phyloP scores from a whole-genome alignment of 2,329 filamentous ascomycete species.

The Drechslera avenae region DNA sequence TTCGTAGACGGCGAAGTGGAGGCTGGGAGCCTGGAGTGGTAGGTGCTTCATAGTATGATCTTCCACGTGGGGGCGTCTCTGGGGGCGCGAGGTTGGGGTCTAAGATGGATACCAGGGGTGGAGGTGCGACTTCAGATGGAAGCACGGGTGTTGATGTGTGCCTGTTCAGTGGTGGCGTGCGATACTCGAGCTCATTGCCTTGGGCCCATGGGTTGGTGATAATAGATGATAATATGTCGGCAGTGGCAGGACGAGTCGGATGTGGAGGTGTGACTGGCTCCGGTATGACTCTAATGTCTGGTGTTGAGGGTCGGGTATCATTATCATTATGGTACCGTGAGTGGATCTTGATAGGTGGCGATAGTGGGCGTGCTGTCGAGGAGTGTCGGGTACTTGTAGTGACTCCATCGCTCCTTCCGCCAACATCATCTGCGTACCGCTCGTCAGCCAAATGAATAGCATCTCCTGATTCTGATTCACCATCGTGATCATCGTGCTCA shows the following conservation, averaged over 20 bases:
- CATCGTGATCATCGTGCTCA: slow-evolving; percentile 54
- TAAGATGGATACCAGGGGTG: slow-evolving; percentile 19
- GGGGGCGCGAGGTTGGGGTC: slow-evolving; percentile 24
- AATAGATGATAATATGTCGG: slow-evolving; percentile 29
- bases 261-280: slow-evolving; percentile 17
- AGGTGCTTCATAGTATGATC: slow-evolving; percentile 21
- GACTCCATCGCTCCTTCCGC: slow-evolving; percentile 13
- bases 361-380: slow-evolving; percentile 27
- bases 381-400: slow-evolving; percentile 20
- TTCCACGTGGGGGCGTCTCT: slow-evolving; percentile 13
- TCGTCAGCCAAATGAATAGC: slow-evolving; percentile 52
- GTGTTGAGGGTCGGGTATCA: slow-evolving; percentile 29
- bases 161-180: slow-evolving; percentile 18
- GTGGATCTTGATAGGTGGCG: slow-evolving; percentile 28
- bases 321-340: slow-evolving; percentile 19
- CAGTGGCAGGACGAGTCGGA: slow-evolving; percentile 8
- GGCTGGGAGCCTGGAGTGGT: slow-evolving; percentile 29
- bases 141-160: slow-evolving; percentile 40
- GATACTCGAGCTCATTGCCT: slow-evolving; percentile 6
- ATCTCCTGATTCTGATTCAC: slow-evolving; percentile 49
- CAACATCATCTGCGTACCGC: slow-evolving; percentile 38
- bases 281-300: slow-evolving; percentile 30
- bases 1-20: slow-evolving; percentile 33
- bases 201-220: slow-evolving; percentile 40
- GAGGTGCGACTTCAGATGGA: slow-evolving; percentile 33